A percentile compares a stretch with the other conserved stretches of the same genome.
Evolutionary conservation across 2,329 filamentous ascomycete genomes (phyloP).

Genomic region (Capronia coronata): DNA sequence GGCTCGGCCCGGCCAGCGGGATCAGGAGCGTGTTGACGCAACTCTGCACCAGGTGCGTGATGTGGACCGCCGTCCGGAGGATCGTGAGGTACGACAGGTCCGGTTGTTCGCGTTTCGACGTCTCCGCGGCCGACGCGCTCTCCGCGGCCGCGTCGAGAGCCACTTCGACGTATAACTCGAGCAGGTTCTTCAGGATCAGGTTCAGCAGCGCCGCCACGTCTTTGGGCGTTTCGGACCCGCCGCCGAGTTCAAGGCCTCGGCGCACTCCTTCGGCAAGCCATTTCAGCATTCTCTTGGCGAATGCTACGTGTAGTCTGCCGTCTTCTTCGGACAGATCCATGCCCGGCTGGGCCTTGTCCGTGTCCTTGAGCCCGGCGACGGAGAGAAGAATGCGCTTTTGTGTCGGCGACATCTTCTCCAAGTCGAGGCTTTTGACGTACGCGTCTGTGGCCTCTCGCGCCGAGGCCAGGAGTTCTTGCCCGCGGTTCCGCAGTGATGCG

Average conservation of each 20-base stretch:
- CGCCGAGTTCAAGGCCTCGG: constrained; percentile 81
- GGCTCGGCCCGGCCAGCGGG: constrained; percentile 79
- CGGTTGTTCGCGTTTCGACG: constrained; percentile 66
- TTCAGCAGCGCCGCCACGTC: constrained; percentile 81
- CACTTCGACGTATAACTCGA: constrained; percentile 67
- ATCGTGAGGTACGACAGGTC: constrained; percentile 77
- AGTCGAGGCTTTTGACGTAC: constrained; percentile 82
- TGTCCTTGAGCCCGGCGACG: constrained; percentile 73
- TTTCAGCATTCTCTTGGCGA: constrained; percentile 94
- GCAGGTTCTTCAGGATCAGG: constrained; percentile 79
- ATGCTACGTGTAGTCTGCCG: constrained; percentile 71
- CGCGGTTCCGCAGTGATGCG: constrained; percentile 81
- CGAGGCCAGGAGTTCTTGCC: constrained; percentile 78
- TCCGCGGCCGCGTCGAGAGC: constrained; percentile 66
- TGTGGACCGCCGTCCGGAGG: constrained; percentile 74
- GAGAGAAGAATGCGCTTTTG: constrained; percentile 87
- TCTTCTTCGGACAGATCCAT: constrained; percentile 89
- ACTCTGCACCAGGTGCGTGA: constrained; percentile 86
- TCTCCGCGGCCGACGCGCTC: constrained; percentile 68
- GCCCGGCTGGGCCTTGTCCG: constrained; percentile 66
- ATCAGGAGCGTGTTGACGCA: constrained; percentile 88
- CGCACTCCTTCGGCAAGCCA: constrained; percentile 96
- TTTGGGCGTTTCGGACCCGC: constrained; percentile 81
- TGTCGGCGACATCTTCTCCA: constrained; percentile 76
- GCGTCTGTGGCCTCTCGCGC: constrained; percentile 64